Evolutionary conservation across 2,329 filamentous ascomycete genomes (phyloP), one percentile per base, ranked within the genome.

Genomic region (Fusarium sp.): DNA sequence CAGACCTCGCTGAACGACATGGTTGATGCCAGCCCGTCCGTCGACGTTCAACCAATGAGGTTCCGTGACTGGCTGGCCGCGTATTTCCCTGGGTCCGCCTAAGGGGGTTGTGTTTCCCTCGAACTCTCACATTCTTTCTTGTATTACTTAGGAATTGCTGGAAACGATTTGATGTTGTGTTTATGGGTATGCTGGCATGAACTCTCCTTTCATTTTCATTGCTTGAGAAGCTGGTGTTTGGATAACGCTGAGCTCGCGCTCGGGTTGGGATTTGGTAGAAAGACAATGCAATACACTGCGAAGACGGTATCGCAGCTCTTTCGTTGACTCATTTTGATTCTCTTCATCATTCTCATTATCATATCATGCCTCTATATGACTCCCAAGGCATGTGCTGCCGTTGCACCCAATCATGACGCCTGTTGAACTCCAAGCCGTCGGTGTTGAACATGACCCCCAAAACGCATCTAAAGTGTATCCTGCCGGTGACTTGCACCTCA

Each of bases 1-100:
- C 83, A 87, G 14, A 82, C 90, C 2, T 92, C 91, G 70, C 82
- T 94, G 64, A 93, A 93, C 79, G 83, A 85, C 3, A 76, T 85
- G 4, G 78, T 89, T 50, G 77, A 81, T 32, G 79, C 75, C 16
- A 82, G 73, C 71, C 72, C 81, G 6, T 74, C 81, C 6, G 83
- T 87, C 14, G 79, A 84, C 41, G 68, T 91, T 14, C 84, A 84
- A 54, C 88, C 90, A 0, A 82, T 86, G 66, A 82, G 78, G 3
- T 90, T 92, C 75, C 83, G 84, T 67, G 82, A 86, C 50, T 93
- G 90, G 90, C 78, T 92, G 30, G 69, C 57, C 48, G 60, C 57
- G 3, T 59, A 74, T 6, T 58, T 70, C 35, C 43, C 27, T 25
- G 41, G 23, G 13, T 56, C 56, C 16, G 20, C 34, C 56, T 58